phyloP scores from a whole-genome alignment of 768 basidiomycete genomes.

The Agaricus blazei region DNA sequence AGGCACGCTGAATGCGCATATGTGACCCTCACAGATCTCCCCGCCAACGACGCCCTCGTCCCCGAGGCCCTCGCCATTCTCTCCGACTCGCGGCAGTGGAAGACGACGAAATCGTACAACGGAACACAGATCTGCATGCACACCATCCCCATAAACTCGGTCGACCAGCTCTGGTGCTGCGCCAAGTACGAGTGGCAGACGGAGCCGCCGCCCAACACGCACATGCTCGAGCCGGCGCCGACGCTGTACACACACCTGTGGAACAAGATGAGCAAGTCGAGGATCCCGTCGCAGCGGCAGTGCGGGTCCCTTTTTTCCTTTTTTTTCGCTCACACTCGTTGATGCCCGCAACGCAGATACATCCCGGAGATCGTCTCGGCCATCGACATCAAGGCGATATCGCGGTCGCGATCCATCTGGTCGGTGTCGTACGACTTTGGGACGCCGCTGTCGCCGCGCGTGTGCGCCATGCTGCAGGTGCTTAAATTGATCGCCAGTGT shows the following conservation, averaged over 20 bases:
- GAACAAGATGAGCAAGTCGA: slow-evolving; percentile 48
- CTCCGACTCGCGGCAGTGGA: slow-evolving; percentile 44
- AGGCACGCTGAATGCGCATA: not conserved
- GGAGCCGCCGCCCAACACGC: not conserved
- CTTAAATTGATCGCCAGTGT: slow-evolving; percentile 1
- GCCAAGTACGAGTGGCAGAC: slow-evolving; percentile 40
- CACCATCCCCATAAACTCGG: slow-evolving; percentile 29
- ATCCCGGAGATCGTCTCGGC: slow-evolving; percentile 49
- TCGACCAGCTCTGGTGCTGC: slow-evolving; percentile 38
- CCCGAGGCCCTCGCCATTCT: slow-evolving; percentile 38
- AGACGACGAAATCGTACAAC: slow-evolving; percentile 40
- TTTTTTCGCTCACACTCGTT: not conserved
- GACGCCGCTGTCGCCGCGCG: slow-evolving; percentile 53
- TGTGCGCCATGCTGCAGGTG: slow-evolving; percentile 44
- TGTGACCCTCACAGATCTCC: slow-evolving; percentile 33
- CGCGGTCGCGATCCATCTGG: slow-evolving; percentile 53
- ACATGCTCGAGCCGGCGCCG: slow-evolving; percentile 26
- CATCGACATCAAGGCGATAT: slow-evolving; percentile 45
- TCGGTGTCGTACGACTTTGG: slow-evolving; percentile 50
- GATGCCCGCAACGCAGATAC: slow-evolving; percentile 30
- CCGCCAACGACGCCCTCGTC: slow-evolving; percentile 41
- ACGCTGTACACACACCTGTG: slow-evolving; percentile 57
- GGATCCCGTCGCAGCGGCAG: slow-evolving; percentile 52
- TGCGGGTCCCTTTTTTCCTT: slow-evolving; percentile 19
- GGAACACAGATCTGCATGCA: slow-evolving; percentile 37